Evolutionary conservation across 2,329 filamentous ascomycete species (phyloP).

Genomic region (Graphium sp.): DNA sequence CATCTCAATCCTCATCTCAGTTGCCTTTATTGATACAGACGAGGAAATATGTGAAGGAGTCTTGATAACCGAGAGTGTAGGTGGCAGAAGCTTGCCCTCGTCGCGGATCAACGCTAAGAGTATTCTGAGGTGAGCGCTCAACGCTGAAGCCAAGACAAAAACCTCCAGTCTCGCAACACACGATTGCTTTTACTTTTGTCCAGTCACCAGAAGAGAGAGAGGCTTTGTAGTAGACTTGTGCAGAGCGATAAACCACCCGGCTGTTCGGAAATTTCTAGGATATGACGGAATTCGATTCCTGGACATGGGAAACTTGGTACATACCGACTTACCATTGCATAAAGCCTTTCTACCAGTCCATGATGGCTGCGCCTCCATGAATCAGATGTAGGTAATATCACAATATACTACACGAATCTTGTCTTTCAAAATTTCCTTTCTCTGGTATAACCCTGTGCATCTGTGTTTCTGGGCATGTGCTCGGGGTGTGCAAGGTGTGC

Average conservation of each 20-base stretch:
- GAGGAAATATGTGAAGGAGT: conserved; percentile 35
- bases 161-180: conserved; percentile 38
- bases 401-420: too few relatives aligned
- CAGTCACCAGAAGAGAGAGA: conserved; percentile 29
- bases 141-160: conserved; percentile 34
- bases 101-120: conserved; percentile 34
- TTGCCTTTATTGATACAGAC: conserved; percentile 8
- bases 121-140: conserved; percentile 21
- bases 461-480: too few relatives aligned
- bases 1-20: conserved; percentile 30
- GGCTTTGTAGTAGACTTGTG: conserved; percentile 26
- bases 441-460: too few relatives aligned
- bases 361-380: too few relatives aligned
- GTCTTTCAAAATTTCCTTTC: too few relatives aligned
- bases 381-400: too few relatives aligned
- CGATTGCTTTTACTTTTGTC: conserved; percentile 25
- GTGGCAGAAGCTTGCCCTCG: conserved; percentile 40
- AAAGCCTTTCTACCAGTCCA: too few relatives aligned
- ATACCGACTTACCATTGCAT: too few relatives aligned
- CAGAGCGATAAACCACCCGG: conserved; percentile 31
- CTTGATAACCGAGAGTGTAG: conserved; percentile 29
- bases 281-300: conserved; percentile 37
- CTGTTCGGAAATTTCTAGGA: conserved; percentile 36
- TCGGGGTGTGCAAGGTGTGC: too few relatives aligned
- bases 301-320: conserved; percentile 30